Conservation (phyloP, 192 early-diverging fungal genomes). For the Mortierella alpina region DNA sequence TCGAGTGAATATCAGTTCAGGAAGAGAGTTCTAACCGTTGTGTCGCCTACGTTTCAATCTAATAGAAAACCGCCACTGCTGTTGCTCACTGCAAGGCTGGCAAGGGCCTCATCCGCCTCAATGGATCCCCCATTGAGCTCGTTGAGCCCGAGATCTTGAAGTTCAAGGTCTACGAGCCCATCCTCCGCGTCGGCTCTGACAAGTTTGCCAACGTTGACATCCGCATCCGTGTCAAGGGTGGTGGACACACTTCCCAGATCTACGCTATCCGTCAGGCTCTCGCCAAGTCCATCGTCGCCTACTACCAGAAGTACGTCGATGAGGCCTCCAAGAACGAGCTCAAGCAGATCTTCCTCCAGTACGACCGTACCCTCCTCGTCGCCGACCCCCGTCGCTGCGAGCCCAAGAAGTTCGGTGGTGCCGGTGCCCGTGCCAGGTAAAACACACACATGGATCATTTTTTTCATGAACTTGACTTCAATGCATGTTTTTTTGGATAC, state of each 20-base stretch:
- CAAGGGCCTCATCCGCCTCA: slow-evolving; percentile 96
- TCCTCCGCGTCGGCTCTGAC: slow-evolving; percentile 95
- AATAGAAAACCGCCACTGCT: slow-evolving; percentile 97
- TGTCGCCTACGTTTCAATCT: too few relatives aligned
- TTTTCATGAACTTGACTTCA: neutral
- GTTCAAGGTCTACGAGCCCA: slow-evolving; percentile 99
- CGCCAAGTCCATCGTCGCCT: slow-evolving; percentile 99
- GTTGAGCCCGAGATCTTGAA: slow-evolving; percentile 97
- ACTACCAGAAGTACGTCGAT: slow-evolving; percentile 99
- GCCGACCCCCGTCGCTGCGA: slow-evolving; percentile 99
- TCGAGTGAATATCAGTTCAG: too few relatives aligned
- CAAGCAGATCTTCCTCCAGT: slow-evolving; percentile 84
- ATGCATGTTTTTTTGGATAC: slow-evolving; percentile 3
- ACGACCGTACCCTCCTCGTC: slow-evolving; percentile 98
- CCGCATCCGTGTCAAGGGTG: slow-evolving; percentile 95
- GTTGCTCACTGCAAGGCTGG: slow-evolving; percentile 99
- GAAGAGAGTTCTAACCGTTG: too few relatives aligned
- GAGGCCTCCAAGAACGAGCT: slow-evolving; percentile 99
- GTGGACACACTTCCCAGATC: slow-evolving; percentile 97
- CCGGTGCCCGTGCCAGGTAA: slow-evolving; percentile 97
- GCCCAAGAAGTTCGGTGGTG: slow-evolving; percentile 99
- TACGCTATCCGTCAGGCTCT: slow-evolving; percentile 99
- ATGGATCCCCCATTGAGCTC: slow-evolving; percentile 95
- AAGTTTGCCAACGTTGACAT: slow-evolving; percentile 97
- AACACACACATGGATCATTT: slow-evolving; percentile 79